Percentiles rank a stretch among this genome's conserved stretches.
Conservation (phyloP, 2,329 filamentous ascomycete species). For the Emergomyces pasteurianus region DNA sequence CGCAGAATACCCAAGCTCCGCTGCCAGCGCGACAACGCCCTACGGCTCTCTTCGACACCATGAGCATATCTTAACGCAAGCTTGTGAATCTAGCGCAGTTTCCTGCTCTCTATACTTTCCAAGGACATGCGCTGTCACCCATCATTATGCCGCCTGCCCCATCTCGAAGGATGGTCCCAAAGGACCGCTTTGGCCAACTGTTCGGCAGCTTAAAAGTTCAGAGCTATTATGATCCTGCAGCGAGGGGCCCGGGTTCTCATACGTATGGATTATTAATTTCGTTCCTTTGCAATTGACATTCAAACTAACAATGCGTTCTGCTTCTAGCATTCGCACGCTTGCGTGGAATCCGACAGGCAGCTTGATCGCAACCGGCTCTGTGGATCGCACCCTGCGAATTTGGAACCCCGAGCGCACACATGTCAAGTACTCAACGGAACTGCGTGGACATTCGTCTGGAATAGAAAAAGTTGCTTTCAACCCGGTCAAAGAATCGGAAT, state of each 20-base stretch:
- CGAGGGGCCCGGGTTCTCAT: constrained; percentile 44
- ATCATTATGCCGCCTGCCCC: constrained; percentile 16
- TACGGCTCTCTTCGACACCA: background rate
- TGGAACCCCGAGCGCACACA: constrained; percentile 58
- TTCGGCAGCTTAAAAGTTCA: constrained; percentile 60
- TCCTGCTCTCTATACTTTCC: background rate
- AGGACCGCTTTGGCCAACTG: constrained; percentile 55
- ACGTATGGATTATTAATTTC: constrained; percentile 34
- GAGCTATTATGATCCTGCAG: constrained; percentile 53
- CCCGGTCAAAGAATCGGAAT: constrained; percentile 37
- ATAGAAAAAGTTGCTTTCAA: constrained; percentile 40
- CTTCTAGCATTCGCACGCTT: constrained; percentile 57
- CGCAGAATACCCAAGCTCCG: background rate
- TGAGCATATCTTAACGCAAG: background rate
- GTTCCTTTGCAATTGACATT: background rate
- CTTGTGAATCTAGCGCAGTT: background rate
- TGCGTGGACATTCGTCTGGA: constrained; percentile 35
- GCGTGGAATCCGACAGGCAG: constrained; percentile 82
- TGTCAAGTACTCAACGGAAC: constrained; percentile 36
- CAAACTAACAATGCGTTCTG: constrained; percentile 20
- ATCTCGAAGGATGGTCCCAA: constrained; percentile 38
- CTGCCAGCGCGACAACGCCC: background rate
- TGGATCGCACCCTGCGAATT: constrained; percentile 78
- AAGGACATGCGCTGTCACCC: background rate
- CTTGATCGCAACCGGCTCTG: constrained; percentile 74